Percentiles rank a stretch among this genome's conserved stretches.
phyloP scores from a whole-genome alignment of 768 basidiomycete genomes.

The Cytidiella melzeri region DNA sequence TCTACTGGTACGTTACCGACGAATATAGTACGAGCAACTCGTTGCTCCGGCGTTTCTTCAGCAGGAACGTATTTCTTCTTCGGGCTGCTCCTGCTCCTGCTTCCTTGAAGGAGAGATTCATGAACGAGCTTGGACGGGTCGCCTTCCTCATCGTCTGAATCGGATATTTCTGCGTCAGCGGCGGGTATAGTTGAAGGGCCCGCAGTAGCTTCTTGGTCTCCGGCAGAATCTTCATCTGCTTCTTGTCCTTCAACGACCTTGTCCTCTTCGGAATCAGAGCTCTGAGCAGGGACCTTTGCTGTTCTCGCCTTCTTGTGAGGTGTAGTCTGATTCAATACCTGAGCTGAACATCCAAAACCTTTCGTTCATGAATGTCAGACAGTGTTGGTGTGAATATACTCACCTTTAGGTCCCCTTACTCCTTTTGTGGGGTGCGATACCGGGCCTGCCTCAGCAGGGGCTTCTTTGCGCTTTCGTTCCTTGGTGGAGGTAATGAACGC shows the following conservation, averaged over 20 bases:
- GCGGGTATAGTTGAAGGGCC: background rate
- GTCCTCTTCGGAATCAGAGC: background rate
- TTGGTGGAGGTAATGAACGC: background rate
- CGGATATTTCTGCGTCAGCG: conserved; percentile 7
- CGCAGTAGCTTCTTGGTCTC: conserved; percentile 3
- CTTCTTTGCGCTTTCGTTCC: background rate
- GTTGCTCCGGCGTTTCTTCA: conserved; percentile 67
- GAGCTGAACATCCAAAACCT: no score
- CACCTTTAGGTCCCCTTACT: no score
- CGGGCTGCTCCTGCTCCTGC: conserved; percentile 11
- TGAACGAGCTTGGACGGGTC: conserved; percentile 48
- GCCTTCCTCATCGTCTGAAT: conserved; percentile 28
- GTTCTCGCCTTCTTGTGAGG: background rate
- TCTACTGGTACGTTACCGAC: conserved; percentile 82
- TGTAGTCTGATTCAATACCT: no score
- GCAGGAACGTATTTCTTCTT: conserved; percentile 49
- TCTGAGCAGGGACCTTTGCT: background rate
- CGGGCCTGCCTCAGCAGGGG: no score
- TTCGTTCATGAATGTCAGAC: no score
- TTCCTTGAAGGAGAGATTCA: conserved; percentile 41
- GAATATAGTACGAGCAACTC: conserved; percentile 84
- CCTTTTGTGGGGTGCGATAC: no score
- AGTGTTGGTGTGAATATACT: no score
- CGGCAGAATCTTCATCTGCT: background rate
- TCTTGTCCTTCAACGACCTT: background rate